phyloP scores from a whole-genome alignment of 129 eudicot species.

The Glebionis coronaria region DNA sequence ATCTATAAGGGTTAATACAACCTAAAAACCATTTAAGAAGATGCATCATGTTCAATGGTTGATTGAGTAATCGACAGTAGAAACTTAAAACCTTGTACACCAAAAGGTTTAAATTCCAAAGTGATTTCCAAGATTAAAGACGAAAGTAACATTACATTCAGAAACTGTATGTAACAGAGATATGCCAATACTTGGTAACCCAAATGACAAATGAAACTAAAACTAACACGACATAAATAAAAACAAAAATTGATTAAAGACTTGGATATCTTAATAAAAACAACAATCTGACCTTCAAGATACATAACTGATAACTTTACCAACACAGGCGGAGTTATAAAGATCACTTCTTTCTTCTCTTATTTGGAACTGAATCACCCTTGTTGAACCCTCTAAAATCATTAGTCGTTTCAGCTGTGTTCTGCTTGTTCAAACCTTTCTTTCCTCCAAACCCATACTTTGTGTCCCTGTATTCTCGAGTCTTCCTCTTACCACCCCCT shows the following conservation, averaged over 20 bases:
- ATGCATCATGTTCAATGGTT: not conserved
- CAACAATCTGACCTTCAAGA: slow-evolving; percentile 25
- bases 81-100: not conserved
- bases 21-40: not conserved
- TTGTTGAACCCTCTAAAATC: slow-evolving; percentile 62
- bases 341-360: slow-evolving; percentile 58
- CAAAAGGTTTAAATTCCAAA: not conserved
- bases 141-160: not conserved
- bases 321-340: not conserved
- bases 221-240: slow-evolving; percentile 11
- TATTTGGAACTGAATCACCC: slow-evolving; percentile 35
- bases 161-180: not conserved
- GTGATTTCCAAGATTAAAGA: not conserved
- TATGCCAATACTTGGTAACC: slow-evolving; percentile 8
- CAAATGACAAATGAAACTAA: slow-evolving; percentile 7
- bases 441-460: slow-evolving; percentile 86
- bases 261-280: not conserved
- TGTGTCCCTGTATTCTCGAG: slow-evolving; percentile 57
- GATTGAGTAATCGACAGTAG: not conserved
- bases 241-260: slow-evolving; percentile 14
- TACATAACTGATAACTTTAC: no score
- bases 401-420: slow-evolving; percentile 76
- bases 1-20: no score
- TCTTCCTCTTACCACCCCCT: slow-evolving; percentile 47
- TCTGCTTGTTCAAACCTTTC: slow-evolving; percentile 93